Evolutionary conservation across 1,284 basidiomycete genomes (phyloP).

Genomic region (Wallemia mellicola): DNA sequence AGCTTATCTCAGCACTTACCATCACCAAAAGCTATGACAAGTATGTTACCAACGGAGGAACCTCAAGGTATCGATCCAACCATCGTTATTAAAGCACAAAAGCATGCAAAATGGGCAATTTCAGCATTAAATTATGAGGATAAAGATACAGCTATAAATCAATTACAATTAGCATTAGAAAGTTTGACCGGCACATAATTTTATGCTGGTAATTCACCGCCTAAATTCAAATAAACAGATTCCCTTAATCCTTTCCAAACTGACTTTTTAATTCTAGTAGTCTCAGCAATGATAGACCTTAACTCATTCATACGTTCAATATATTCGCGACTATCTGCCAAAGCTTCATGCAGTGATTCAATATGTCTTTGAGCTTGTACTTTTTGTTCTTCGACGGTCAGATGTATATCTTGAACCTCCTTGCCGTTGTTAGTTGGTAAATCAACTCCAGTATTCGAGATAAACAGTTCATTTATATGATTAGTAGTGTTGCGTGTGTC

Average conservation of each 20-base stretch:
- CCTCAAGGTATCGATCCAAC: conserved; percentile 9
- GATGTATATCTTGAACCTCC: not conserved
- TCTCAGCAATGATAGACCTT: not conserved
- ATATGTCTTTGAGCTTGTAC: not conserved
- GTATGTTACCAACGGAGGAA: too few species aligned
- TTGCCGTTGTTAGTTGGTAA: not conserved
- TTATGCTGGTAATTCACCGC: not conserved
- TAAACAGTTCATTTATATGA: not conserved
- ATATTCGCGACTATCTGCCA: not conserved
- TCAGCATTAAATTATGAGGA: conserved; percentile 81
- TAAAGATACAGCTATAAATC: conserved; percentile 17
- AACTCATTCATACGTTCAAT: not conserved
- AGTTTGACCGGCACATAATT: not conserved
- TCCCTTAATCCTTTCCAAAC: not conserved
- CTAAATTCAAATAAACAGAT: not conserved
- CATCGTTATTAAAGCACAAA: conserved; percentile 44
- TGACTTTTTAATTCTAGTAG: not conserved
- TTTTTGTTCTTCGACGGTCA: not conserved
- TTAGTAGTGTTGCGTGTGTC: not conserved
- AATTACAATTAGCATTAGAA: not conserved
- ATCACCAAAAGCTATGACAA: too few species aligned
- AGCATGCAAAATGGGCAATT: conserved; percentile 67
- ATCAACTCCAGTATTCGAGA: not conserved
- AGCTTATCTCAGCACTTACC: not conserved
- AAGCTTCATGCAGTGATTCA: not conserved